A percentile compares a stretch with the other conserved stretches of the same genome.
Evolutionary conservation across 371 early-diverging fungal species (phyloP).

Genomic region (Rhizomucor pusillus): DNA sequence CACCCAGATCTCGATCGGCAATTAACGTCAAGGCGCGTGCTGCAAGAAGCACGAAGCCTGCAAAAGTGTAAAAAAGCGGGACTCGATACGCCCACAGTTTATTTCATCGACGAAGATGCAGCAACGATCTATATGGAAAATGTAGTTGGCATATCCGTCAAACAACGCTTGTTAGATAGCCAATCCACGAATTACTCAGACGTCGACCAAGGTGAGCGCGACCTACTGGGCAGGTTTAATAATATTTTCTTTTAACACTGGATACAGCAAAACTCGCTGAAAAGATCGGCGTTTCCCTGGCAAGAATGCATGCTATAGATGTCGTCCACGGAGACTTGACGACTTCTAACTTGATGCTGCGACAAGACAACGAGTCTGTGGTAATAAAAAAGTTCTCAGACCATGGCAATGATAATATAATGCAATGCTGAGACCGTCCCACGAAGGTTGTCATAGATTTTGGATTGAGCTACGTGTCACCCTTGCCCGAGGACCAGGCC

Average conservation of each 20-base stretch:
- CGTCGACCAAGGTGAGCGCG: conserved; percentile 29
- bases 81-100: conserved; percentile 81
- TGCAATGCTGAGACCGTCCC: background rate
- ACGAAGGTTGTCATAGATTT: conserved; percentile 90
- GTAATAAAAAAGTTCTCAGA: conserved; percentile 26
- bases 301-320: conserved; percentile 81
- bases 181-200: conserved; percentile 32
- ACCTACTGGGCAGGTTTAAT: background rate
- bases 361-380: conserved; percentile 50
- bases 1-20: conserved; percentile 87
- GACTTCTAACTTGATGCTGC: conserved; percentile 92
- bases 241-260: background rate
- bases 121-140: conserved; percentile 86
- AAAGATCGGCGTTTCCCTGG: conserved; percentile 71
- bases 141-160: conserved; percentile 73
- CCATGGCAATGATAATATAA: background rate
- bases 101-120: conserved; percentile 69
- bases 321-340: conserved; percentile 99
- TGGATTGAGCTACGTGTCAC: conserved; percentile 89
- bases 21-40: conserved; percentile 72
- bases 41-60: conserved; percentile 84
- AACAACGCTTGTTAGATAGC: conserved; percentile 58
- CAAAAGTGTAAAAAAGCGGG: conserved; percentile 68
- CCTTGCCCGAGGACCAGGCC: conserved; percentile 96
- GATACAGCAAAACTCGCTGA: conserved; percentile 33